phyloP scores from a whole-genome alignment of 1,284 basidiomycete species.

The Mycosarcoma maydis region DNA sequence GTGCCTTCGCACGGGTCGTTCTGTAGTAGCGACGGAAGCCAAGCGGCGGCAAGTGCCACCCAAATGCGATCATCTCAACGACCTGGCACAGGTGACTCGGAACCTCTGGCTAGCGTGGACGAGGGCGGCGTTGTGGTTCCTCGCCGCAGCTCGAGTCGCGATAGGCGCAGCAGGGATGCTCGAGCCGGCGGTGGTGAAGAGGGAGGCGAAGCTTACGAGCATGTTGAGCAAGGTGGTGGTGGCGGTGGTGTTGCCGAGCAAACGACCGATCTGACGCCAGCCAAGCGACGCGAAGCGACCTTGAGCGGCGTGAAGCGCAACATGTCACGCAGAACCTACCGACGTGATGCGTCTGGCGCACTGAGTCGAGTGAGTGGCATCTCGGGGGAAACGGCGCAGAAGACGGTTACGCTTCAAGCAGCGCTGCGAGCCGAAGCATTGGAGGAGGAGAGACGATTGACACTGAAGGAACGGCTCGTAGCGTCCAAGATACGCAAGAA shows the following conservation, averaged over 20 bases:
- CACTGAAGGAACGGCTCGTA: slow-evolving; percentile 41
- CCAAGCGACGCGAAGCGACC: slow-evolving; percentile 9
- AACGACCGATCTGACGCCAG: slow-evolving; percentile 1
- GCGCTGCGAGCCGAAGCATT: slow-evolving; percentile 58
- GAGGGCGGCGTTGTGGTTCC: slow-evolving; percentile 34
- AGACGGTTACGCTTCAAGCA: slow-evolving; percentile 49
- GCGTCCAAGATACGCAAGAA: slow-evolving; percentile 24
- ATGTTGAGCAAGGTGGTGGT: background rate
- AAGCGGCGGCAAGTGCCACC: slow-evolving; percentile 16
- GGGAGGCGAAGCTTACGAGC: too few relatives aligned
- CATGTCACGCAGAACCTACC: slow-evolving; percentile 18
- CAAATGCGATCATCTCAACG: slow-evolving; percentile 17
- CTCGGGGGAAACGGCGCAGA: slow-evolving; percentile 29
- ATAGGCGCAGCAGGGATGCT: slow-evolving; percentile 6
- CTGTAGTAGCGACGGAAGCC: slow-evolving; percentile 19
- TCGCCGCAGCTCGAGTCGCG: slow-evolving; percentile 29
- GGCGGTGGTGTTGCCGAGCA: slow-evolving; percentile 1
- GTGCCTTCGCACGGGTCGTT: slow-evolving; percentile 33
- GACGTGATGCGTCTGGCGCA: slow-evolving; percentile 36
- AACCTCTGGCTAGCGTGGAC: slow-evolving; percentile 26
- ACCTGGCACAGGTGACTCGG: slow-evolving; percentile 31
- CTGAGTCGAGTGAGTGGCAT: slow-evolving; percentile 43
- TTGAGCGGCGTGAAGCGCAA: slow-evolving; percentile 17
- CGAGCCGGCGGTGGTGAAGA: background rate
- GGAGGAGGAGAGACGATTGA: slow-evolving; percentile 52